A percentile compares a stretch with the other conserved stretches of the same genome.
Conservation (phyloP, 2,329 filamentous ascomycete species). For the Neofusicoccum cordaticola region DNA sequence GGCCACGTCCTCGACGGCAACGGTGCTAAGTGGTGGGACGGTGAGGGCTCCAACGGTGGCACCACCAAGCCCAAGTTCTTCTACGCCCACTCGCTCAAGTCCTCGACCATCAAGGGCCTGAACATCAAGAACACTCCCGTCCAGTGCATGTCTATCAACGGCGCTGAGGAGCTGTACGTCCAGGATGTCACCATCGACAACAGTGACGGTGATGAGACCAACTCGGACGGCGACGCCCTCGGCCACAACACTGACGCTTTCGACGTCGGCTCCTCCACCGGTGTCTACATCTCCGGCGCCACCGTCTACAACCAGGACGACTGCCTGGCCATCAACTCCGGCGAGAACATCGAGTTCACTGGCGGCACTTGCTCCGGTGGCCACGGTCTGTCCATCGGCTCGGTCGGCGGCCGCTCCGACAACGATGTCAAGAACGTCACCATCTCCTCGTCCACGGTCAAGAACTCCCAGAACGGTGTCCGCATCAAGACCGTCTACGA, state of each 20-base stretch:
- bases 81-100: slow-evolving; percentile 22
- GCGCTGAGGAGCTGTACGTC: slow-evolving; percentile 40
- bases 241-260: slow-evolving; percentile 51
- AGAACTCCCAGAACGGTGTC: slow-evolving; percentile 51
- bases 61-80: slow-evolving; percentile 26
- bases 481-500: slow-evolving; percentile 55
- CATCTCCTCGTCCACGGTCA: slow-evolving; percentile 47
- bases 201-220: slow-evolving; percentile 45
- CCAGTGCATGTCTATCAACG: slow-evolving; percentile 46
- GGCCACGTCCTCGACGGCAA: slow-evolving; percentile 40
- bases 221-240: slow-evolving; percentile 23
- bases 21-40: slow-evolving; percentile 42
- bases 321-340: slow-evolving; percentile 54
- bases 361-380: slow-evolving; percentile 43
- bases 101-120: slow-evolving; percentile 40
- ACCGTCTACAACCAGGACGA: slow-evolving; percentile 55
- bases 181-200: slow-evolving; percentile 52
- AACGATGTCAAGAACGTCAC: slow-evolving; percentile 51
- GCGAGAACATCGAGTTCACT: slow-evolving; percentile 26
- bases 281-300: slow-evolving; percentile 46
- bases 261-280: slow-evolving; percentile 47
- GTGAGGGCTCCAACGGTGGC: slow-evolving; percentile 48
- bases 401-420: slow-evolving; percentile 50
- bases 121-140: slow-evolving; percentile 56
- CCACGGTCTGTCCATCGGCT: slow-evolving; percentile 56